Conservation (phyloP, 495 filamentous ascomycete genomes). For the Copromyces sp. region DNA sequence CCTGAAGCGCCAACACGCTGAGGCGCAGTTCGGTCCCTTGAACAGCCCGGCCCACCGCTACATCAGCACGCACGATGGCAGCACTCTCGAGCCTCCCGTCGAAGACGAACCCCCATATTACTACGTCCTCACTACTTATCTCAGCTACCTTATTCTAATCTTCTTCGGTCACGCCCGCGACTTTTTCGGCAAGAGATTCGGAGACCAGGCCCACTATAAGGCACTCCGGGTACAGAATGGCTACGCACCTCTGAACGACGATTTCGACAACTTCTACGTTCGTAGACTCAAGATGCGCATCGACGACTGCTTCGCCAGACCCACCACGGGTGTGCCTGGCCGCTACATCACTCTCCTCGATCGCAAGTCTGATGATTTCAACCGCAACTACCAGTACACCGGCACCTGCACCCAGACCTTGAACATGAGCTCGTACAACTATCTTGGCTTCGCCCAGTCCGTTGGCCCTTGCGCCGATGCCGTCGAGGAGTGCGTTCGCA, state of each 20-base stretch:
- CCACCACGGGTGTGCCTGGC: constrained; percentile 86
- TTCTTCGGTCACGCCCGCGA: constrained; percentile 90
- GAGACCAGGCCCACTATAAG: constrained; percentile 65
- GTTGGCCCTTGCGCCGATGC: constrained; percentile 94
- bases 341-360: constrained; percentile 88
- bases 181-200: constrained; percentile 95
- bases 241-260: constrained; percentile 93
- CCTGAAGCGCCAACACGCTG: constrained; percentile 58
- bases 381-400: constrained; percentile 73
- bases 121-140: constrained; percentile 91
- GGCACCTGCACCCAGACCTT: constrained; percentile 91
- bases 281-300: constrained; percentile 85
- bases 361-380: constrained; percentile 78
- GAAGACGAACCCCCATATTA: constrained; percentile 97
- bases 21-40: constrained; percentile 89
- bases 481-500: constrained; percentile 73
- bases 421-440: constrained; percentile 99
- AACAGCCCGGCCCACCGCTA: constrained; percentile 71
- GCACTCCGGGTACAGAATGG: constrained; percentile 76
- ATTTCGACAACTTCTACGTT: constrained; percentile 98
- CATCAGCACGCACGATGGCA: constrained; percentile 67
- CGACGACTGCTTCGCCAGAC: constrained; percentile 91
- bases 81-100: constrained; percentile 66
- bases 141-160: constrained; percentile 93
- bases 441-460: constrained; percentile 95